A percentile compares a stretch with the other conserved stretches of the same genome.
Conservation (phyloP, 2,329 filamentous ascomycete genomes). For the Zymoseptoria ardabiliae region DNA sequence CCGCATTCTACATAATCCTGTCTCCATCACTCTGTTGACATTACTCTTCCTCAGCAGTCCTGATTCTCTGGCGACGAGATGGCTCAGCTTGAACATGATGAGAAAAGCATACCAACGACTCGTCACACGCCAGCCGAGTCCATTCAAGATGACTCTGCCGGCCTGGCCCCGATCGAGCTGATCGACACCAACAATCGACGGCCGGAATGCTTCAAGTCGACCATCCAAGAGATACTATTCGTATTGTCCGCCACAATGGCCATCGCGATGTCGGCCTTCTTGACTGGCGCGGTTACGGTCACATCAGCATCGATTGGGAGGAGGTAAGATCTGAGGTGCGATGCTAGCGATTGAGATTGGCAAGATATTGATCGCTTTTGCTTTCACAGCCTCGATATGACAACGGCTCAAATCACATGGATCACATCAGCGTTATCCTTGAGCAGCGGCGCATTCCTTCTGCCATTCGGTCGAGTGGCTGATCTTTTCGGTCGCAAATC, state of each 20-base stretch:
- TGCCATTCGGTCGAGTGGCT: constrained; percentile 59
- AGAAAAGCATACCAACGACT: constrained; percentile 4
- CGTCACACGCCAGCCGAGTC: neutral
- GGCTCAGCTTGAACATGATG: constrained; percentile 2
- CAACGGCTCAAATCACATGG: constrained; percentile 60
- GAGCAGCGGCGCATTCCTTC: constrained; percentile 56
- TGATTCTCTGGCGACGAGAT: neutral
- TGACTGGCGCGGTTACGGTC: constrained; percentile 53
- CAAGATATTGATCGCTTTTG: neutral
- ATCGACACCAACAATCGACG: constrained; percentile 29
- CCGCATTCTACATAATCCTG: neutral
- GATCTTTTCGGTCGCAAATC: constrained; percentile 57
- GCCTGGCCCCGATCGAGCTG: constrained; percentile 10
- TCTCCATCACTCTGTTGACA: neutral
- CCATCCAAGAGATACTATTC: constrained; percentile 57
- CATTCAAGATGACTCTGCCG: neutral
- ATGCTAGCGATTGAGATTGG: neutral
- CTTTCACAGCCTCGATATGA: constrained; percentile 52
- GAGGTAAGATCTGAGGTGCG: constrained; percentile 2
- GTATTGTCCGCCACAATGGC: constrained; percentile 61
- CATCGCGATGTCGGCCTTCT: constrained; percentile 55
- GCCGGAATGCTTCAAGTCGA: constrained; percentile 55
- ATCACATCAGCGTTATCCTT: constrained; percentile 57
- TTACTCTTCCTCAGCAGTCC: neutral
- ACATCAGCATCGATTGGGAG: constrained; percentile 54